These are phyloP conservation scores for Neobulgaria alba DNA, from an alignment of 2,329 filamentous ascomycete genomes.

Conservation along the genomic window DNA sequence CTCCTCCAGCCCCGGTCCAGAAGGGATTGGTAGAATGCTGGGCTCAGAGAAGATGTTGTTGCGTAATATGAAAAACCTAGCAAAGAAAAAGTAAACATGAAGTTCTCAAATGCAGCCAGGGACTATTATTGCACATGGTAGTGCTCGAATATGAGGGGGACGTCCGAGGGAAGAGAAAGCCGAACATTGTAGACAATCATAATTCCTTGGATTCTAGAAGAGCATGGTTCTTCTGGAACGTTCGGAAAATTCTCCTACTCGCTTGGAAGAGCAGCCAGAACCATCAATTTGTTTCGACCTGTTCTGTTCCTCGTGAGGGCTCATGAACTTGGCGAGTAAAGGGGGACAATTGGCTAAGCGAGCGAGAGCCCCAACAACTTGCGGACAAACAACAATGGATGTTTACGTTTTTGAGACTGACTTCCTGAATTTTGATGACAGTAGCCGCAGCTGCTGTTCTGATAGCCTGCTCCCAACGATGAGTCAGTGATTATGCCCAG, in stretches of 20 bases:
- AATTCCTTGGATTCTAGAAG: too few species aligned
- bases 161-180: too few species aligned
- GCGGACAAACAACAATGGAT: slow-evolving; percentile 8
- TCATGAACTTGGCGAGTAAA: background rate
- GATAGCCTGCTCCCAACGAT: slow-evolving; percentile 13
- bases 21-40: slow-evolving; percentile 61
- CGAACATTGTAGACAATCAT: too few species aligned
- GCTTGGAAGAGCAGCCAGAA: too few species aligned
- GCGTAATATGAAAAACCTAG: slow-evolving; percentile 65
- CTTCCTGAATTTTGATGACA: slow-evolving; percentile 24
- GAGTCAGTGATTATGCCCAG: background rate
- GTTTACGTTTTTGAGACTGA: slow-evolving; percentile 23
- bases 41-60: slow-evolving; percentile 49
- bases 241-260: too few species aligned
- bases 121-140: slow-evolving; percentile 6
- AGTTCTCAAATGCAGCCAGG: background rate
- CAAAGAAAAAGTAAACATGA: slow-evolving; percentile 30
- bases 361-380: slow-evolving; percentile 1
- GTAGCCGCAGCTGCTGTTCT: slow-evolving; percentile 25
- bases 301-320: too few species aligned
- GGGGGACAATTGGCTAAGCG: background rate
- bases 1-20: slow-evolving; percentile 72
- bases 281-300: too few species aligned
- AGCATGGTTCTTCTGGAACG: too few species aligned
- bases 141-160: too few species aligned